Base-by-base conservation (phyloP, 2,329 filamentous ascomycete species). In the Phyllosticta capitalensis region DNA sequence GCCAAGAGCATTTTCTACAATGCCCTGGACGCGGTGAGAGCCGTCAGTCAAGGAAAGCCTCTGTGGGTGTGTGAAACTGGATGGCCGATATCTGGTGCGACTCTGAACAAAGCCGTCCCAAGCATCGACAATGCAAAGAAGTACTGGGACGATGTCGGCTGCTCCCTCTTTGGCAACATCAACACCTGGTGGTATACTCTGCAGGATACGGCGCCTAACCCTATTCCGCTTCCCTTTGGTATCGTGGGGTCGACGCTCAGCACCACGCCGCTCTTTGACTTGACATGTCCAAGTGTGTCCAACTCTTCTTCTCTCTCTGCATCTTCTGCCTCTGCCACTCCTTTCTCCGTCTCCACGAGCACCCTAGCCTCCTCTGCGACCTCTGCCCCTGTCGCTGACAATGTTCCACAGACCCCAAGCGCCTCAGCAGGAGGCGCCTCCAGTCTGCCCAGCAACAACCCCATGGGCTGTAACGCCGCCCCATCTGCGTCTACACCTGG, bases 41-140 rank as follows among this genome's bases (percentile, higher is more conserved):
- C 70, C 17, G 85, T 78, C 52, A 79, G 83, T 38, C 76, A 79
- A 38, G 83, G 82, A 69, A 92, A 91, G 80, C 78, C 82, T 19
- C 82, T 95, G 66, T 94, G 89, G 89, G 81, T 95, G 63, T 94
- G 90, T 26, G 90, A 95, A 80, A 94, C 90, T 17, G 91, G 91
- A 64, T 94, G 89, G 84, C 90, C 91, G 54, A 84, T 91, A 57
- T 84, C 79, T 67, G 91, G 90, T 59, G 75, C 81, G 64, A 79
- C 76, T 1, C 75, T 81, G 63, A 85, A 84, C 64, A 64, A 68
- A 60, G 89, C 83, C 49, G 79, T 87, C 9, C 79, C 91, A 5
- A 85, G 78, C 38, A 63, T 76, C 30, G 76, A 80, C 57, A 92
- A 92, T 69, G 89, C 91, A 51, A 80, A 89, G 77, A 81, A 74